phyloP scores from a whole-genome alignment of 345 rosid genomes.

The Turnera subulata region DNA sequence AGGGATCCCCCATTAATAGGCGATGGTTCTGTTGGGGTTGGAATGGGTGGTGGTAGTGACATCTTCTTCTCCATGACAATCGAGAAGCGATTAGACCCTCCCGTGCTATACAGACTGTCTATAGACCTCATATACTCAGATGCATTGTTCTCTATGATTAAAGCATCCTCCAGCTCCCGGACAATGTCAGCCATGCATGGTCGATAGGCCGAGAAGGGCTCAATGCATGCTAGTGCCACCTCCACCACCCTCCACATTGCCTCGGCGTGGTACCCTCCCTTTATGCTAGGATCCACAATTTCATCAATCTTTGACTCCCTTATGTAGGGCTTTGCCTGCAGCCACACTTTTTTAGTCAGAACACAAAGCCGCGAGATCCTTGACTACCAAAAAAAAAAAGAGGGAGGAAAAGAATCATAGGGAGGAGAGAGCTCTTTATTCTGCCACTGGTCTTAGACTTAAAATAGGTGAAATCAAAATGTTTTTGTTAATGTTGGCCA shows the following conservation, averaged over 20 bases:
- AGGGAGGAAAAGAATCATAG: neutral
- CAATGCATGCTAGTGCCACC: conserved; percentile 64
- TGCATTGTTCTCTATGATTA: conserved; percentile 74
- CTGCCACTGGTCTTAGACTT: neutral
- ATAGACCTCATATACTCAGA: conserved; percentile 73
- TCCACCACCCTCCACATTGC: conserved; percentile 80
- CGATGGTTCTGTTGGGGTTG: conserved; percentile 39
- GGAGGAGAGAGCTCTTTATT: neutral
- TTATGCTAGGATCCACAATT: conserved; percentile 59
- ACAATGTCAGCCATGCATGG: conserved; percentile 60
- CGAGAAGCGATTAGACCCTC: conserved; percentile 53
- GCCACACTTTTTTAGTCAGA: conserved; percentile 10
- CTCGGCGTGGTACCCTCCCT: conserved; percentile 67
- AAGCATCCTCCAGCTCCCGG: conserved; percentile 66
- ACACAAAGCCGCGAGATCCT: neutral
- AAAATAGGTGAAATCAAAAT: neutral
- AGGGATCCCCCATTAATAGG: conserved; percentile 34
- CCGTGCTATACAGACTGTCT: conserved; percentile 55
- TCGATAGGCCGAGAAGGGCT: conserved; percentile 52
- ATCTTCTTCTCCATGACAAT: conserved; percentile 40
- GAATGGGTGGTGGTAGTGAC: conserved; percentile 28
- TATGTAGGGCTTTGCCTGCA: conserved; percentile 60
- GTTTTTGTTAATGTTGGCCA: neutral
- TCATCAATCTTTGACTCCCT: conserved; percentile 69
- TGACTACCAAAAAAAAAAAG: neutral